phyloP scores from a whole-genome alignment of 1,284 basidiomycete genomes.

The Ustilago trichophora region DNA sequence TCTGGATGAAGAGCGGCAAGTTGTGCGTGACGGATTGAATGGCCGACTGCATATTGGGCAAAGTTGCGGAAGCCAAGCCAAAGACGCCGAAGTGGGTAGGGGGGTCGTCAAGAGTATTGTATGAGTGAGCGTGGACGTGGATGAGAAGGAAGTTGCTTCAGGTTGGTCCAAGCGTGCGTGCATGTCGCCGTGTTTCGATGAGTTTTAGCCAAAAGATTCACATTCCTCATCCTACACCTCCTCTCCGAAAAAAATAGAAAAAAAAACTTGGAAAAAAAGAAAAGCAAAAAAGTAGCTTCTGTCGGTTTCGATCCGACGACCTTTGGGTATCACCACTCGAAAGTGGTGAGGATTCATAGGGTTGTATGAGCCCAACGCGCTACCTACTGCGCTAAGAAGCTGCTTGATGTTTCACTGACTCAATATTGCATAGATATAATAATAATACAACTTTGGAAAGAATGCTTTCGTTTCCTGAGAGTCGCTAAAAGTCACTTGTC shows the following conservation, averaged over 20 bases:
- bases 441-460: no score
- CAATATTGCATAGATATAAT: conserved; percentile 4
- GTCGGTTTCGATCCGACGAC: conserved; percentile 58
- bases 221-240: neutral
- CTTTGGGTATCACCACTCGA: conserved; percentile 45
- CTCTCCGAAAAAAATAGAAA: neutral
- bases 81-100: no score
- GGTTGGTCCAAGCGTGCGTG: conserved; percentile 2
- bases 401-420: conserved; percentile 3
- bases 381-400: conserved; percentile 49
- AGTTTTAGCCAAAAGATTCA: neutral
- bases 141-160: neutral
- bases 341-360: conserved; percentile 35
- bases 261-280: no score
- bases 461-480: no score
- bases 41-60: conserved; percentile 69
- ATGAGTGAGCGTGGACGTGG: neutral
- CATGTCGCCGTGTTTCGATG: no score
- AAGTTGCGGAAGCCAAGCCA: no score
- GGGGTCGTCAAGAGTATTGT: neutral
- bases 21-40: conserved; percentile 68
- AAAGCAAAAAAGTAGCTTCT: conserved; percentile 44
- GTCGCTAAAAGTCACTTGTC: no score
- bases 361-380: conserved; percentile 48
- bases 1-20: conserved; percentile 81